phyloP scores from a whole-genome alignment of 2,329 filamentous ascomycete genomes.

The Trichocomaceae sp. region DNA sequence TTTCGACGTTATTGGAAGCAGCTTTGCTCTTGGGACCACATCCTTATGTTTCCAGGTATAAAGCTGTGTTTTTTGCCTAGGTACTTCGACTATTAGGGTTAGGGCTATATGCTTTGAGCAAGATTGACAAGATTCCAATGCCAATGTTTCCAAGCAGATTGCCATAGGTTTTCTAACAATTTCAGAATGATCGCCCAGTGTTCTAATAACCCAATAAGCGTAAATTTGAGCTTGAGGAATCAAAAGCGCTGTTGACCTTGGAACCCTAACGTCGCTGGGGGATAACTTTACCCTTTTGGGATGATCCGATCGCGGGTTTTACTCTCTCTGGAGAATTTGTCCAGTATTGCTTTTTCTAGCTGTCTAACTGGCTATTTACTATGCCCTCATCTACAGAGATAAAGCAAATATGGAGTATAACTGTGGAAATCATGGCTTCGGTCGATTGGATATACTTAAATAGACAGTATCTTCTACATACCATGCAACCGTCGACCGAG shows the following conservation, averaged over 20 bases:
- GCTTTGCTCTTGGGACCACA: too few relatives aligned
- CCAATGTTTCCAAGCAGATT: too few relatives aligned
- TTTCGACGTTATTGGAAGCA: too few relatives aligned
- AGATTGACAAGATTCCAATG: too few relatives aligned
- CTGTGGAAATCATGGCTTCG: background rate
- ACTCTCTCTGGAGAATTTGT: slow-evolving; percentile 10
- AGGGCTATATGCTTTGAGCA: background rate
- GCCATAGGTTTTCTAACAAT: too few relatives aligned
- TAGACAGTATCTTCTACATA: background rate
- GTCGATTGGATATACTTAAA: background rate
- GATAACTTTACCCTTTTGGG: slow-evolving; percentile 13
- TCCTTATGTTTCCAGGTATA: background rate
- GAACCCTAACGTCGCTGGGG: slow-evolving; percentile 4
- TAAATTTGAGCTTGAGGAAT: background rate
- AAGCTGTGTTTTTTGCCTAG: too few relatives aligned
- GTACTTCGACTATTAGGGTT: background rate
- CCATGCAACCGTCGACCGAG: background rate
- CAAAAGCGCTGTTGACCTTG: background rate
- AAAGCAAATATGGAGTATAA: background rate
- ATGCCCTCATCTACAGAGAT: background rate
- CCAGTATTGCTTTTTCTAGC: background rate
- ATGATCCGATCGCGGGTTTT: slow-evolving; percentile 4
- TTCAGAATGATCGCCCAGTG: background rate
- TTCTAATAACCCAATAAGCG: background rate
- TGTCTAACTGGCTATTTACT: background rate